Base-by-base conservation (phyloP, 192 early-diverging fungal genomes). In the Mortierella claussenii region DNA sequence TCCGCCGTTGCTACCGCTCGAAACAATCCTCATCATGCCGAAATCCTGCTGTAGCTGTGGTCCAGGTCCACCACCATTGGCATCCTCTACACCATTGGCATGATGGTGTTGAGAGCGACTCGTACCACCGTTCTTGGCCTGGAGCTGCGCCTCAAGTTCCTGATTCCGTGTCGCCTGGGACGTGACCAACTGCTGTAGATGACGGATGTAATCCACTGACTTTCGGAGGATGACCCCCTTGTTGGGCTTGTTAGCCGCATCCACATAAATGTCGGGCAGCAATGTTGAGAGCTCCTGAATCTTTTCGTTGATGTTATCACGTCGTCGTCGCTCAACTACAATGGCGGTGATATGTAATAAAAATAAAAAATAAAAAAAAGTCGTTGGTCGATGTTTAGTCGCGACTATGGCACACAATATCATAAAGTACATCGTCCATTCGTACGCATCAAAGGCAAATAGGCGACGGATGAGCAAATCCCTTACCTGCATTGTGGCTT, bases 301-400 rank as follows among this genome's bases (percentile, higher is more conserved):
- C 73, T 95, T 95, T 80, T 98, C 97, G 78, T 99, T 99, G 85
- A 99, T 99, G 80, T 97, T 96, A 76, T 99, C 97, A 37, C 96
- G 88, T 33, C 97, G 83, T 47, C 97, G 90, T 50, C 97, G 85
- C 80, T 99, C 97, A 28, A 99, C 97, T 85, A 71, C n/a, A 30
- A 34, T 42, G 45, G 11, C 10, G 30, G 23, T 7, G 26, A 23
- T 18, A 64, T 15, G 31, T 17, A 23, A 48, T 49, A 53, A 10
- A 3, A 49, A n/a, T 15, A 57, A 4, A 47, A 33, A 24, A 55
- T 20, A 9, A 26, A 34, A 46, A 36, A 53, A 64, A 46, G 40
- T 10, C n/a, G n/a, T n/a, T n/a, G n/a, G n/a, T n/a, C n/a, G n/a
- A n/a, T n/a, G n/a, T n/a, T n/a, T n/a, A n/a, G n/a, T n/a, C n/a